Evolutionary conservation across 495 filamentous ascomycete genomes (phyloP), one percentile per base, ranked within the genome.

Genomic region (Aspergillus affinis): DNA sequence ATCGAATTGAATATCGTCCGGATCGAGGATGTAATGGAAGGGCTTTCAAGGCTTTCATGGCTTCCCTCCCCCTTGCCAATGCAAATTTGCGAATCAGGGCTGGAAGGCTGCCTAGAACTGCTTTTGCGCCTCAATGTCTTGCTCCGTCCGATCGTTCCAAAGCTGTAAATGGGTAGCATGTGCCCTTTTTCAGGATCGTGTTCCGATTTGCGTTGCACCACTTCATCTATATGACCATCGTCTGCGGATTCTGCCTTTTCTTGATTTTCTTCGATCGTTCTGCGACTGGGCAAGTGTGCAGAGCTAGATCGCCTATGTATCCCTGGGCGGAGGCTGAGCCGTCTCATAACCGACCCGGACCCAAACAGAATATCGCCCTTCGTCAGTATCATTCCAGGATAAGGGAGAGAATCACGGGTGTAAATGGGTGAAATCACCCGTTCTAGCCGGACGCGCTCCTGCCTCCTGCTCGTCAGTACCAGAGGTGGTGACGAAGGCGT

Each of bases 341-440:
- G 92, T 47, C 91, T 84, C 81, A 94, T 94, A 66, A 96, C 83
- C 1, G 89, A 88, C 50, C 86, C 88, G 8, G 85, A 82, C 48
- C 88, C 82, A 52, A 93, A 69, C 7, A 76, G 44, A 29, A 67
- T 59, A 36, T 81, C 92, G 48, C 86, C 81, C 63, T 83, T 80
- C 45, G 84, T 82, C 52, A 81, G 76, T 19, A 80, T 82, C 84
- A 96, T 95, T 21, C 91, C 91, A n/a, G 92, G 92, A 66, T 88
- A 93, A 10, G 93, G 90, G 48, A 98, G 74, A 2, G 86, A 73
- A 59, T 96, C 92, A 49, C 86, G 84, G 15, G 90, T 95, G 87
- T 93, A 98, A 36, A 96, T 85, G 61, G 93, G 89, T 15, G 82
- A 73, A 20, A 98, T 78, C 20, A 85, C 71, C 55, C 81, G 78